Evolutionary conservation across 805 yeast species (phyloP).

Genomic region (Jamesozyma spencerorum): DNA sequence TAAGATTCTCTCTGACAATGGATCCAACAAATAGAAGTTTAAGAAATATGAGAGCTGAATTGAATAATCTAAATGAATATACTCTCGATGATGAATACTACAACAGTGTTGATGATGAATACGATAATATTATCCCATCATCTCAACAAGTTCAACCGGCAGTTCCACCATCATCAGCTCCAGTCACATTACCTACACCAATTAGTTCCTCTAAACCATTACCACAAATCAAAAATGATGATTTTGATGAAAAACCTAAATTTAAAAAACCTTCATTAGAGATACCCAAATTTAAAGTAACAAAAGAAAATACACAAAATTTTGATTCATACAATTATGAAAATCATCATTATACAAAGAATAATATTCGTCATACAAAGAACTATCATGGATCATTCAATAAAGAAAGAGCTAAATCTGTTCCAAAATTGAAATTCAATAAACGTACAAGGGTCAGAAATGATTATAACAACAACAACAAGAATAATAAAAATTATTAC

Average conservation of each 20-base stretch:
- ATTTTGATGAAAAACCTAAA: slow-evolving; percentile 1
- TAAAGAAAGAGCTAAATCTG: slow-evolving; percentile 22
- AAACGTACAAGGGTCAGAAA: slow-evolving; percentile 20
- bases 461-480: slow-evolving; percentile 4
- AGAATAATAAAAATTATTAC: slow-evolving; percentile 8
- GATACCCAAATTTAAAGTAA: slow-evolving; percentile 7
- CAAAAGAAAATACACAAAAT: slow-evolving; percentile 1
- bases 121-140: slow-evolving; percentile 29
- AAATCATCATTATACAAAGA: neutral
- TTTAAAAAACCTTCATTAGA: slow-evolving; percentile 7
- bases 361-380: neutral
- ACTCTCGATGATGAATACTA: slow-evolving; percentile 74
- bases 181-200: slow-evolving; percentile 27
- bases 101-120: slow-evolving; percentile 31
- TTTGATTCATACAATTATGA: neutral
- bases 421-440: slow-evolving; percentile 25
- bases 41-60: slow-evolving; percentile 47
- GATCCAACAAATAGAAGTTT: slow-evolving; percentile 83
- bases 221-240: slow-evolving; percentile 11
- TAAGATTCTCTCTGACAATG: slow-evolving; percentile 66
- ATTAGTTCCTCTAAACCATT: slow-evolving; percentile 17
- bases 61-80: slow-evolving; percentile 52
- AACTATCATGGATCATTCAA: neutral
- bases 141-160: slow-evolving; percentile 11
- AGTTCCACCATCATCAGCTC: slow-evolving; percentile 27